Evolutionary conservation across 1,284 basidiomycete species (phyloP), one percentile per base, ranked within the genome.

Genomic region (Anthracocystis walkeri): DNA sequence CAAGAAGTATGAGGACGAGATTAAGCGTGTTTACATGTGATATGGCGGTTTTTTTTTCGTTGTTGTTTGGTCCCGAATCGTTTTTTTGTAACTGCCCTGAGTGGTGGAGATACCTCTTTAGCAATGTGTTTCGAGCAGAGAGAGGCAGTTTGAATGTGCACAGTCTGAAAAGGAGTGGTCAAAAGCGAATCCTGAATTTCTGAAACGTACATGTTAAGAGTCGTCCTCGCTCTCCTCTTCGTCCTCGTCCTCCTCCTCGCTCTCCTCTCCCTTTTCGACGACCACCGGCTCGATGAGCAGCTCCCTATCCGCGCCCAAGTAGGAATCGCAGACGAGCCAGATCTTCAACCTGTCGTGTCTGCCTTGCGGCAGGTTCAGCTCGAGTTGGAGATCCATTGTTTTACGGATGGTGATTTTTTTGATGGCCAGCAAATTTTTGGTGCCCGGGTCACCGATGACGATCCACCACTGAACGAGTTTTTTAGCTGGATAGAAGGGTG

Each of bases 391-490:
- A 23, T 88, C 87, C 14, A 97, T 88, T 5, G 49, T 56, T 29
- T 72, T 76, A 80, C 89, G 91, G 73, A 98, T 90, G 2, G 96
- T 97, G 23, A 98, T 93, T 65, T 92, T 92, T 87, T 98, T 97
- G 89, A 99, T 97, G 55, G 93, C 92, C 33, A 95, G 90, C 45
- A 99, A 87, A 78, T 91, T 67, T 89, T 89, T 77, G 87, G 91
- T 82, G 85, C 88, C 63, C 87, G 90, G 84, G 75, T 97, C 93
- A 31, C 95, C 95, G 6, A 98, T 89, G 41, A 98, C 94, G 31
- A 98, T 88, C 95, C 95, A 99, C 95, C 95, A 99, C 82, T 95
- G 94, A 61, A 93, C 91, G 86, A 95, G 90, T 88, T 98, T 98
- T 85, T 91, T 91, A 61, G 87, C 87, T 0, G 96, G 95, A 87